A percentile compares a stretch with the other conserved stretches of the same genome.
phyloP scores from a whole-genome alignment of 2,329 filamentous ascomycete genomes.

The Didymella lethalis region DNA sequence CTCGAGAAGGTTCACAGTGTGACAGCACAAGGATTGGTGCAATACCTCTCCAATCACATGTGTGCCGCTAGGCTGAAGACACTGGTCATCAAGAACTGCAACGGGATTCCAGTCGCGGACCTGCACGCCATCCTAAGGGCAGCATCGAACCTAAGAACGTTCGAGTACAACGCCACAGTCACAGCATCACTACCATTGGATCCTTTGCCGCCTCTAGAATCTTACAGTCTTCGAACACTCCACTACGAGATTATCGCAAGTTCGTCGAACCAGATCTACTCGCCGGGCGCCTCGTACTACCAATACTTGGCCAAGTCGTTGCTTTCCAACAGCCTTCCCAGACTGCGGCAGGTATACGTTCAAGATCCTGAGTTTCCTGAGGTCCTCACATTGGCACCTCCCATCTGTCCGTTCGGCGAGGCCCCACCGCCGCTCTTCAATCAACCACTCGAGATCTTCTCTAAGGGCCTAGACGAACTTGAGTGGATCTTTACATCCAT shows the following conservation, averaged over 20 bases:
- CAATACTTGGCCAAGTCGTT: slow-evolving; percentile 85
- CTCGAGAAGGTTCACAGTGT: slow-evolving; percentile 75
- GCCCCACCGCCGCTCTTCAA: slow-evolving; percentile 54
- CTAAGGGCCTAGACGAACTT: slow-evolving; percentile 71
- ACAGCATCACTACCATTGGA: slow-evolving; percentile 64
- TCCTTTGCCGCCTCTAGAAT: slow-evolving; percentile 70
- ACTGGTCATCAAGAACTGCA: slow-evolving; percentile 72
- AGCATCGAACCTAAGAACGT: slow-evolving; percentile 65
- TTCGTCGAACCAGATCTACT: slow-evolving; percentile 63
- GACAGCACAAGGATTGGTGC: slow-evolving; percentile 73
- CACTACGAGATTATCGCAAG: slow-evolving; percentile 82
- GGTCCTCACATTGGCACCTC: slow-evolving; percentile 75
- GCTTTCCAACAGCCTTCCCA: slow-evolving; percentile 76
- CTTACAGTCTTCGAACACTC: slow-evolving; percentile 72
- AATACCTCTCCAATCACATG: slow-evolving; percentile 67
- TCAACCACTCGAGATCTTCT: slow-evolving; percentile 69
- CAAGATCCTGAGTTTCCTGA: slow-evolving; percentile 85
- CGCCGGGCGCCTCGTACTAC: slow-evolving; percentile 72
- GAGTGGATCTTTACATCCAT: slow-evolving; percentile 74
- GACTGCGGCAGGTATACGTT: slow-evolving; percentile 80
- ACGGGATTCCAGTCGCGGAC: slow-evolving; percentile 70
- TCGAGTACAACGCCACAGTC: slow-evolving; percentile 66
- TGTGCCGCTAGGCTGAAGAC: slow-evolving; percentile 69
- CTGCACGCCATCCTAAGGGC: slow-evolving; percentile 68
- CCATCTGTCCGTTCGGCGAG: slow-evolving; percentile 62